Evolutionary conservation across 2,329 filamentous ascomycete species (phyloP), one percentile per base, ranked within the genome.

Genomic region (Claviceps sp.): DNA sequence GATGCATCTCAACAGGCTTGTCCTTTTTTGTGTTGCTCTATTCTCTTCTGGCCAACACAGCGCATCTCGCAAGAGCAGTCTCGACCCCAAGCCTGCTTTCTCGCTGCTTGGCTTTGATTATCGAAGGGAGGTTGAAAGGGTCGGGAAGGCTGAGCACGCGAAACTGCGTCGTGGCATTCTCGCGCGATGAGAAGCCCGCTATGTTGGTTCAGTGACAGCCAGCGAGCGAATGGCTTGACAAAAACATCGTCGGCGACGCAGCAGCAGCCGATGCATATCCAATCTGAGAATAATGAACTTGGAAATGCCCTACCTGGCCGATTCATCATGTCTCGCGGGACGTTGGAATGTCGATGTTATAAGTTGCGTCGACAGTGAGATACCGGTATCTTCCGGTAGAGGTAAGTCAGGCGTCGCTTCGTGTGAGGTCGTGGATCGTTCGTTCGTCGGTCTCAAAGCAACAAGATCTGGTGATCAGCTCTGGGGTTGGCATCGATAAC

Each of bases 251-350:
- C 45, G 24, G 44, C 40, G 34, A 39, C 50, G 17, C 43, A 44
- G 44, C 7, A 19, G 16, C 10, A 26, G 19, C 14, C 42, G 38
- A 34, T 47, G 8, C 37, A 47, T 39, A 40, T 45, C 30, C 50
- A 53, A 57, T 58, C 50, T 54, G 49, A 57, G 52, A 51, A 53
- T 40, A 17, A 48, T 38, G 46, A 47, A 34, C 59, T 54, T 57
- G 60, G 63, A 59, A 58, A 56, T 59, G 62, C 63, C 71, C 66
- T 80, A 80, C 77, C 77, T 79, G 75, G 73, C 72, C 77, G 73
- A 67, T 80, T 80, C 77, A 80, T 80, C 64, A 66, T 72, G 47
- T 67, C 63, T 53, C n/a, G 42, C 30, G 44, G 43, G 30, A 51
- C 34, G 53, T 16, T 39, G 34, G 11, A 34, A 42, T 52, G 41